Evolutionary conservation across 306 rosid species (phyloP), one percentile per base, ranked within the genome.

Genomic region (Citrullus colocynthis): DNA sequence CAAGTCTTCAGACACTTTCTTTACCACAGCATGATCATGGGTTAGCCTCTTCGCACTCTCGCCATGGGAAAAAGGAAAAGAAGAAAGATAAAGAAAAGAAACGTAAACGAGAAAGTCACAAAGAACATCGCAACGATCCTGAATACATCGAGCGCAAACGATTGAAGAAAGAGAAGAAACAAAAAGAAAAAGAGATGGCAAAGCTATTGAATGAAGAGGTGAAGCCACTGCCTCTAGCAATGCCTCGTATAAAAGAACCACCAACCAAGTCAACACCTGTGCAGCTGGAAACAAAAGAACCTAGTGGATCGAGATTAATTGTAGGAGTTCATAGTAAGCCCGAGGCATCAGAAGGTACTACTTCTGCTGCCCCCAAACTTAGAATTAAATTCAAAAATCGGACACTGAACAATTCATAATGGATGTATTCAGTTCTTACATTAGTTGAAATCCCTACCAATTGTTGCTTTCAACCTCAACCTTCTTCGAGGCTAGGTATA

Each of bases 1-100:
- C 84, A 8, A 90, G 97, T 84, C 97, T 93, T 75, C 98, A 88
- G 83, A 84, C 89, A 49, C 98, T 91, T 69, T 91, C 98, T 21
- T 71, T 45, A 85, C 82, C 62, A 74, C 80, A 58, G 13, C 87
- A 89, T 76, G 78, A 37, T 54, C 88, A 78, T 16, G 88, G 90
- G n/a, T 51, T 66, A 74, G 85, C 82, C 72, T 28, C 28, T 24
- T 72, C 71, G 75, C 89, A 88, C 44, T 58, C 79, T 73, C 85
- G 86, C 63, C 89, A 76, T 0, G 87, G 84, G 60, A 92, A 90
- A 42, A 90, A 84, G 74, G 84, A 82, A 79, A 81, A 84, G 82
- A 91, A 87, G 78, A 91, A 82, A 83, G 86, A 85, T 80, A 89
- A 81, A 80, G 96, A 91, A 11, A 91, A 91, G 91, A 93, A 93